Conservation (phyloP, 2,329 filamentous ascomycete species). For the Sarocladiaceae sp. region DNA sequence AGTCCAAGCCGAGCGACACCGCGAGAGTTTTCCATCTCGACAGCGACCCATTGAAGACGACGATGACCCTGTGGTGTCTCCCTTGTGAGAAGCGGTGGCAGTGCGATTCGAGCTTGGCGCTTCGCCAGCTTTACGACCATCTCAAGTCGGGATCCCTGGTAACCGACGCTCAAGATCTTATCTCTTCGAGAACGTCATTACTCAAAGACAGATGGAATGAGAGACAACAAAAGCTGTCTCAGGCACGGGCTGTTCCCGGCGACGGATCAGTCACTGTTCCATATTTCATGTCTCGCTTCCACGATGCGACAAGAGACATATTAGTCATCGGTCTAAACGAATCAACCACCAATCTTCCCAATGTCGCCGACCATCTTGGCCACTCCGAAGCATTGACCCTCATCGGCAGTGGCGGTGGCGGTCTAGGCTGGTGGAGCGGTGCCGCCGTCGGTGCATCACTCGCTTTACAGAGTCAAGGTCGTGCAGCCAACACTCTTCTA, state of each 20-base stretch:
- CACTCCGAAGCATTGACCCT: slow-evolving; percentile 35
- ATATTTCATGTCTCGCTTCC: slow-evolving; percentile 47
- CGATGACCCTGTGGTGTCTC: slow-evolving; percentile 52
- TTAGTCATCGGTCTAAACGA: slow-evolving; percentile 62
- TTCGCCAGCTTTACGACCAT: slow-evolving; percentile 20
- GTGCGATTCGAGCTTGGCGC: slow-evolving; percentile 39
- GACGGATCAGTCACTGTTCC: slow-evolving; percentile 48
- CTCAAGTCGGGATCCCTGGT: neutral
- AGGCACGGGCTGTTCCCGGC: slow-evolving; percentile 38
- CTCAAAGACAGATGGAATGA: neutral
- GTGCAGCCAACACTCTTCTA: slow-evolving; percentile 10
- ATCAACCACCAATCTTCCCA: slow-evolving; percentile 40
- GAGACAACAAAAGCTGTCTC: slow-evolving; percentile 34
- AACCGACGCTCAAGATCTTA: no score
- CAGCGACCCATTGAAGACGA: slow-evolving; percentile 59
- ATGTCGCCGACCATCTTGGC: slow-evolving; percentile 57
- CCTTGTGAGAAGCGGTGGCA: slow-evolving; percentile 43
- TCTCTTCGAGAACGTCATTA: neutral
- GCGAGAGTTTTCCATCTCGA: slow-evolving; percentile 62
- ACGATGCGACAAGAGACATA: slow-evolving; percentile 48
- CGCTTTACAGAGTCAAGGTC: slow-evolving; percentile 9
- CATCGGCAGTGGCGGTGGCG: slow-evolving; percentile 26
- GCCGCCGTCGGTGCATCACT: slow-evolving; percentile 26
- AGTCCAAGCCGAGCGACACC: slow-evolving; percentile 50
- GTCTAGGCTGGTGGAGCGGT: slow-evolving; percentile 29